phyloP scores from a whole-genome alignment of 495 filamentous ascomycete species.

The Penicillium steckii region DNA sequence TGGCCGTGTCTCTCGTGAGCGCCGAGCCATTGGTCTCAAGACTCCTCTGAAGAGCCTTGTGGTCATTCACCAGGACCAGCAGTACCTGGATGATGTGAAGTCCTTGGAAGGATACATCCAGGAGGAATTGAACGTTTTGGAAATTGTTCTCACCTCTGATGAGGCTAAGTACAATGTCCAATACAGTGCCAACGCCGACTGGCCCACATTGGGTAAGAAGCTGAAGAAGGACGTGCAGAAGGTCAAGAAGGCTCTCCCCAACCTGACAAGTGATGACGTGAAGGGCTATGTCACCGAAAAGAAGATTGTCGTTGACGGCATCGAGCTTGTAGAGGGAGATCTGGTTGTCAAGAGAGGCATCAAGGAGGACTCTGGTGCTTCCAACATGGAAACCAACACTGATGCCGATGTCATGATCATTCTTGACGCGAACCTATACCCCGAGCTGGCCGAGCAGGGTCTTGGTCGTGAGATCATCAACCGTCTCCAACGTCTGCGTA shows the following conservation, averaged over 20 bases:
- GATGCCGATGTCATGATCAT: slow-evolving; percentile 82
- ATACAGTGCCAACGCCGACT: slow-evolving; percentile 85
- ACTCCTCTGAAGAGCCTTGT: slow-evolving; percentile 86
- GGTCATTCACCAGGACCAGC: slow-evolving; percentile 80
- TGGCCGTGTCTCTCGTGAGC: slow-evolving; percentile 79
- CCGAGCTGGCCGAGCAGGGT: slow-evolving; percentile 73
- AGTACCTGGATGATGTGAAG: slow-evolving; percentile 82
- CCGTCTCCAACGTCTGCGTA: slow-evolving; percentile 75
- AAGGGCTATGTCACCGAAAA: slow-evolving; percentile 66
- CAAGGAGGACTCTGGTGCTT: slow-evolving; percentile 62
- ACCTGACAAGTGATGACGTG: slow-evolving; percentile 74
- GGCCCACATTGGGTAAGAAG: slow-evolving; percentile 94
- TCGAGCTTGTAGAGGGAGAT: slow-evolving; percentile 76
- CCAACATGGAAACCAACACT: slow-evolving; percentile 78
- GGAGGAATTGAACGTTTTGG: slow-evolving; percentile 86
- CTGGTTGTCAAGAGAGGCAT: slow-evolving; percentile 80
- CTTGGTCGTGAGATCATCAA: slow-evolving; percentile 81
- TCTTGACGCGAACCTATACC: slow-evolving; percentile 70
- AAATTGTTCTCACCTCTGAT: slow-evolving; percentile 81
- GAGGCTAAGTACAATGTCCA: slow-evolving; percentile 89
- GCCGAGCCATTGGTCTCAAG: slow-evolving; percentile 80
- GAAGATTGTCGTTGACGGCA: slow-evolving; percentile 78
- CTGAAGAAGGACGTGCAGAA: slow-evolving; percentile 87
- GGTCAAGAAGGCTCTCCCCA: slow-evolving; percentile 87
- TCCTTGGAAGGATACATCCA: slow-evolving; percentile 82